Percentiles rank a stretch among this genome's conserved stretches.
Evolutionary conservation across 2,329 filamentous ascomycete species (phyloP).

Genomic region (Penicillium aurantiogriseum): DNA sequence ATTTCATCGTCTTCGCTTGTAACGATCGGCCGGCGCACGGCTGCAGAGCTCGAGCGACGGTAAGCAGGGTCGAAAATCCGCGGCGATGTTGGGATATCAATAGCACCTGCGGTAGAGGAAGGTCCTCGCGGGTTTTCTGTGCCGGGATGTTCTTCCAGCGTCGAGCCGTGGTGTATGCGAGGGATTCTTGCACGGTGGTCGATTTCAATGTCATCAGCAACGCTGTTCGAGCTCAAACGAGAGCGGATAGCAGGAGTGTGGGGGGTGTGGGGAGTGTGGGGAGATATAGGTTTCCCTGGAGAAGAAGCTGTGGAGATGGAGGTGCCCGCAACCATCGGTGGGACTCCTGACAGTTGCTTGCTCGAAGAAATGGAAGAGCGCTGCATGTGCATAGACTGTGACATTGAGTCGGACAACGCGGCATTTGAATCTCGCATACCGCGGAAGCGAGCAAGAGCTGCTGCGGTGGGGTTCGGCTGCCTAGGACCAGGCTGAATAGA

Average conservation of each 20-base stretch:
- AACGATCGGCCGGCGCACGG: slow-evolving; percentile 37
- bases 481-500: slow-evolving; percentile 67
- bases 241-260: slow-evolving; percentile 93
- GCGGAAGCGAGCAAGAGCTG: slow-evolving; percentile 81
- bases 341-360: slow-evolving; percentile 67
- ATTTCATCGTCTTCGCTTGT: slow-evolving; percentile 46
- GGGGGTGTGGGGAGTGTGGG: slow-evolving; percentile 87
- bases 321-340: slow-evolving; percentile 60
- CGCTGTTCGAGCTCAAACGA: slow-evolving; percentile 85
- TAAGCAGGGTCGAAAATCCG: slow-evolving; percentile 42
- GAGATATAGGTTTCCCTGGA: slow-evolving; percentile 84
- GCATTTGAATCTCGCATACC: slow-evolving; percentile 87
- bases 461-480: slow-evolving; percentile 73
- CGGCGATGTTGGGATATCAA: slow-evolving; percentile 51
- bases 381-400: slow-evolving; percentile 81
- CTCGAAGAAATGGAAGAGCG: slow-evolving; percentile 75
- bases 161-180: slow-evolving; percentile 32
- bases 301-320: slow-evolving; percentile 84
- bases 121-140: slow-evolving; percentile 35
- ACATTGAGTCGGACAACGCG: slow-evolving; percentile 87
- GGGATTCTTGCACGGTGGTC: slow-evolving; percentile 34
- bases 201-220: slow-evolving; percentile 63
- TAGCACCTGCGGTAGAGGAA: slow-evolving; percentile 43
- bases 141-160: slow-evolving; percentile 38
- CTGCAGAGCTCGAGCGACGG: slow-evolving; percentile 47